Base-by-base conservation (phyloP, 2,329 filamentous ascomycete species). In the Claviceps capensis region DNA sequence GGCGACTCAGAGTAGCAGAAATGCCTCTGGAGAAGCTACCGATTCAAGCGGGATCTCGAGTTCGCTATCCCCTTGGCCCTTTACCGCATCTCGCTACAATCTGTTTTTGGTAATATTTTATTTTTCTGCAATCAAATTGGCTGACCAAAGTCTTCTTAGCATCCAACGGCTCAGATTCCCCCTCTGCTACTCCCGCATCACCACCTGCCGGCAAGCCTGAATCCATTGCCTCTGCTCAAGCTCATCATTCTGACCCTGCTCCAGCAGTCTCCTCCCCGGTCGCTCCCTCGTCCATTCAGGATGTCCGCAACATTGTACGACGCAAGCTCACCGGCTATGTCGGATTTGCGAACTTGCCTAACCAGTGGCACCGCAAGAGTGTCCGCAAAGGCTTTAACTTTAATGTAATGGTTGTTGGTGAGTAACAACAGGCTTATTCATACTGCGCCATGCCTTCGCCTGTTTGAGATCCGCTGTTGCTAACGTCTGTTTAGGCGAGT, bases 281-380 rank as follows among this genome's bases (percentile, higher is more conserved):
- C 55, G 58, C 63, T 50, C 22, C 50, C 13, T 49, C 52, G 50
- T 75, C 79, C 59, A 72, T 77, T 60, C 79, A 75, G 64, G 85
- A 88, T 64, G 85, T 85, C 78, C 84, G 84, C 72, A 97, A 98
- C 77, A 95, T 98, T 69, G 91, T 98, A 63, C 88, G 93, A 72
- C 83, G 93, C 72, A 98, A 98, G 79, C 77, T 98, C 67, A 97
- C 93, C 49, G 93, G 93, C 66, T 98, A 97, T 65, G 93, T 98
- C 65, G 93, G 93, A 60, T 98, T 98, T 67, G 93, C 93, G 70
- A 98, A 98, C 71, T 74, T 98, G 67, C 93, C 93, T 58, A 98
- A 98, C 76, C 93, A 98, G 75, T 98, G 93, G 93, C 93, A 98
- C 78, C 91, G 93, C 72, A 98, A 98, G 85, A 96, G 90, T 82